Base-by-base conservation (phyloP, 768 basidiomycete species). In the Naganishia onofrii region DNA sequence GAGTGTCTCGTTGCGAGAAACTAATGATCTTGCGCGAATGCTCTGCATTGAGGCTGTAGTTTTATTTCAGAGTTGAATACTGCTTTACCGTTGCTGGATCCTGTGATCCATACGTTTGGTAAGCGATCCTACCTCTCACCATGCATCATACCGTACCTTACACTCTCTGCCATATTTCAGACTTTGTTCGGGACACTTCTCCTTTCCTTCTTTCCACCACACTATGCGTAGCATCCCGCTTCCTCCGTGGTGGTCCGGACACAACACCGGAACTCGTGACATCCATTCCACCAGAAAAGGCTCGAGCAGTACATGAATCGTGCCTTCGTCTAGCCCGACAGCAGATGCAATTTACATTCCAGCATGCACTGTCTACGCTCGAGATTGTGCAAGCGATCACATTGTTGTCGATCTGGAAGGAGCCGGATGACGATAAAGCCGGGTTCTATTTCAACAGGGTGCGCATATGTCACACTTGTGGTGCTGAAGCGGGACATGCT, bases 391-490 rank as follows among this genome's bases (percentile, higher is more conserved):
- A 73, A 53, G 74, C 72, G 8, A 72, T 73, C 29, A 68, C 63
- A 10, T 53, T 75, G 17, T 51, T 75, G 46, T 67, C 70, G 3
- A 71, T 75, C 31, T 68, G 68, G 64, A 75, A 75, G 53, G 74
- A 75, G 58, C 72, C 74, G n/a, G 72, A 75, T 46, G 74, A 75
- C 55, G 74, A 75, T 51, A 75, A 73, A 48, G 70, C 74, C 17
- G 68, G 70, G 42, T 73, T 65, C 54, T 69, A 73, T 32, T 71
- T 75, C 29, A 75, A 71, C 51, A 54, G 74, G 34, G 66, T 67
- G 26, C 28, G 63, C 26, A 23, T 36, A 8, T 17, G 9, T n/a
- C n/a, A n/a, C n/a, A n/a, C n/a, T n/a, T n/a, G n/a, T n/a, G n/a
- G n/a, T n/a, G n/a, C n/a, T n/a, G n/a, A n/a, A n/a, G n/a, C n/a